Percentiles rank a stretch among this genome's conserved stretches.
These are phyloP conservation scores for Tulasnella sp. DNA, from an alignment of 768 basidiomycete species.

Conservation along the genomic window DNA sequence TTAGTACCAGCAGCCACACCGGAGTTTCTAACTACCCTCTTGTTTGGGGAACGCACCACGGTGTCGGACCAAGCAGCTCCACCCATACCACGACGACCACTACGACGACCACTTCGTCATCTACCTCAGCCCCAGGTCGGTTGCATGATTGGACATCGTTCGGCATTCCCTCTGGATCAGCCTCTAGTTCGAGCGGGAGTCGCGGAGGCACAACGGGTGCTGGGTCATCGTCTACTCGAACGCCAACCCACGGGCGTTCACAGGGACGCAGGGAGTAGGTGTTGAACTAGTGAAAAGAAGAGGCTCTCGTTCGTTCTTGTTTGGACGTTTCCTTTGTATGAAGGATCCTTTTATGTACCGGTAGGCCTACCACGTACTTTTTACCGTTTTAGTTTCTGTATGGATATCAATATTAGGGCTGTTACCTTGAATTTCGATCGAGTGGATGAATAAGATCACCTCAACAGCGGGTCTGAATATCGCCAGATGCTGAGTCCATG, in stretches of 20 bases:
- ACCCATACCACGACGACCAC: background rate
- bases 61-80: background rate
- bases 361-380: conserved; percentile 10
- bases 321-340: conserved; percentile 2
- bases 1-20: background rate
- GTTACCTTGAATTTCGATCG: background rate
- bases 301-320: background rate
- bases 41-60: background rate
- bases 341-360: background rate
- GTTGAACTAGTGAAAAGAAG: background rate
- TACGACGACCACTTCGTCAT: background rate
- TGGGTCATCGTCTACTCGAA: background rate
- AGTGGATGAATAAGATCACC: background rate
- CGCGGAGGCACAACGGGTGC: background rate
- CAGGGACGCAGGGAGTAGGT: conserved; percentile 9
- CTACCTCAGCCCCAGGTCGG: background rate
- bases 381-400: background rate
- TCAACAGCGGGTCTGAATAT: background rate
- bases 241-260: background rate
- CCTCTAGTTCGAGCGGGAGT: background rate
- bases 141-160: conserved; percentile 1
- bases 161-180: background rate
- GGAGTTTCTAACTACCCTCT: background rate
- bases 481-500: background rate
- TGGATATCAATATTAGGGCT: background rate